Conservation (phyloP, 2,329 filamentous ascomycete genomes). For the Fusarium floridanum region DNA sequence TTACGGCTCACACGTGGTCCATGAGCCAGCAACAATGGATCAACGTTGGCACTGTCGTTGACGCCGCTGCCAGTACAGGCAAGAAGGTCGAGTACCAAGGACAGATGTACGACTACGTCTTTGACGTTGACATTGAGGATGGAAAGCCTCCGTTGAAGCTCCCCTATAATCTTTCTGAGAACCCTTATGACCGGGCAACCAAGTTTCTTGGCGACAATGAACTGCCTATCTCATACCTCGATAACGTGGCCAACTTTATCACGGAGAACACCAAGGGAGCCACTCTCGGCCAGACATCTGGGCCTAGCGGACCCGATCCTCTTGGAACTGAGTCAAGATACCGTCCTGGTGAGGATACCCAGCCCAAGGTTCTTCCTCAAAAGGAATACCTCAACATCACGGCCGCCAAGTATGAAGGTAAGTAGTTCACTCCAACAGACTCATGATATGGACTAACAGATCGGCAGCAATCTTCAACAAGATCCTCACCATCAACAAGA, state of each 20-base stretch:
- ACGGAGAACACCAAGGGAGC: conserved; percentile 89
- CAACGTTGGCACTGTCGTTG: conserved; percentile 93
- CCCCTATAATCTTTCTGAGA: conserved; percentile 93
- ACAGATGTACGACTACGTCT: conserved; percentile 94
- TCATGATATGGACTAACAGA: background rate
- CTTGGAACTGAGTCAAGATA: conserved; percentile 85
- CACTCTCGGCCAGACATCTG: conserved; percentile 76
- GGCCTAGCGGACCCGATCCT: conserved; percentile 72
- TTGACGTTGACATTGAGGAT: conserved; percentile 96
- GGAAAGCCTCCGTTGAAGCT: conserved; percentile 92
- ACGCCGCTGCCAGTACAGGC: conserved; percentile 85
- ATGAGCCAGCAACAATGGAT: conserved; percentile 79
- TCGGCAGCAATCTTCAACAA: conserved; percentile 78
- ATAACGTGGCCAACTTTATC: conserved; percentile 94
- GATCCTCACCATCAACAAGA: conserved; percentile 79
- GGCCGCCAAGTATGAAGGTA: conserved; percentile 75
- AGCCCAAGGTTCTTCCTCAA: conserved; percentile 78
- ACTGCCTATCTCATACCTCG: conserved; percentile 86
- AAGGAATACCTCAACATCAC: conserved; percentile 83
- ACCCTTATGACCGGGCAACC: conserved; percentile 90
- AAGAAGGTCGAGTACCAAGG: conserved; percentile 83
- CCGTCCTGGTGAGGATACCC: conserved; percentile 69
- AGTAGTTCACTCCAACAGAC: conserved; percentile 17
- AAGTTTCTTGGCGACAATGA: conserved; percentile 94
- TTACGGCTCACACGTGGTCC: conserved; percentile 93